Conservation (phyloP, 108 stramenopile species). For the Cyclostephanos tholiformis region DNA sequence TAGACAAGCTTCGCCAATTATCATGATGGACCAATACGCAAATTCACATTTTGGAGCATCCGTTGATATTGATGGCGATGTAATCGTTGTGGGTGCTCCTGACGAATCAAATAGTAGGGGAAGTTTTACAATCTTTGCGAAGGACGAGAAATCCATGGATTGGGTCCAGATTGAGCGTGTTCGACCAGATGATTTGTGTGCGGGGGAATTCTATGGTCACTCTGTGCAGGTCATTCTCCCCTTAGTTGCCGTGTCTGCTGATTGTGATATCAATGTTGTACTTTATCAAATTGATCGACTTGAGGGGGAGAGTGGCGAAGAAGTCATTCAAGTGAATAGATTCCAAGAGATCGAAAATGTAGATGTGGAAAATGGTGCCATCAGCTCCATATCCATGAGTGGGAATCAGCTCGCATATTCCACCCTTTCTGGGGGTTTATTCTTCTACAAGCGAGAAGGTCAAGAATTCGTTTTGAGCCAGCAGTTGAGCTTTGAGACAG, state of each 20-base stretch:
- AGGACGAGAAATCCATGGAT: constrained; percentile 4
- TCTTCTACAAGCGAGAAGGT: constrained; percentile 5
- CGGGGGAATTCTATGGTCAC: constrained; percentile 6
- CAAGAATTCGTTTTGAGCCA: constrained; percentile 12
- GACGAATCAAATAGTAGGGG: constrained; percentile 4
- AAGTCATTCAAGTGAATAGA: neutral
- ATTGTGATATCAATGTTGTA: constrained; percentile 24
- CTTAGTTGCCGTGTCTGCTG: constrained; percentile 22
- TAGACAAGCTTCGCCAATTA: neutral
- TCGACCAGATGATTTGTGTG: constrained; percentile 6
- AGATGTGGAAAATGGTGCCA: constrained; percentile 14
- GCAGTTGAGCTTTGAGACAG: constrained; percentile 17
- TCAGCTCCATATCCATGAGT: constrained; percentile 14
- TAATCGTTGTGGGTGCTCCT: constrained; percentile 29
- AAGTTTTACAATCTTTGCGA: constrained; percentile 16
- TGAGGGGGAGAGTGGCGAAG: neutral
- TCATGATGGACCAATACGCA: neutral
- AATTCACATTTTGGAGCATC: constrained; percentile 14
- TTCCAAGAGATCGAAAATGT: constrained; percentile 11
- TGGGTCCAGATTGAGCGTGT: constrained; percentile 20
- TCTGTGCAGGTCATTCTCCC: constrained; percentile 9
- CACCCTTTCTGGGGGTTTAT: constrained; percentile 20
- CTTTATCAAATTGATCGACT: constrained; percentile 20
- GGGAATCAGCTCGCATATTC: constrained; percentile 19
- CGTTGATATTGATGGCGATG: constrained; percentile 25